A percentile compares a stretch with the other conserved stretches of the same genome.
phyloP scores from a whole-genome alignment of 208 protist species.

The Tritrichomonas musculus region DNA sequence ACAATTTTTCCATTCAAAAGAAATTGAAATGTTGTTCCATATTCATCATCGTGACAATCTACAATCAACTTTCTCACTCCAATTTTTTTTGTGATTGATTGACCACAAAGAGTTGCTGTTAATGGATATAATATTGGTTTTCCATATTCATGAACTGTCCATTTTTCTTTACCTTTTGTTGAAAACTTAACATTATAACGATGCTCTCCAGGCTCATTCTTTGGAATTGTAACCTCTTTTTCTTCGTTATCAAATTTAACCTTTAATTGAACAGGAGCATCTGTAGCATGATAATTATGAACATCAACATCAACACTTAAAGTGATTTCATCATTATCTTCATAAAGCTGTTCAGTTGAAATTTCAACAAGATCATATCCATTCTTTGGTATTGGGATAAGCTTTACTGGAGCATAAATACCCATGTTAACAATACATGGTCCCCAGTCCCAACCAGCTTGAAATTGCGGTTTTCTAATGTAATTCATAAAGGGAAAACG shows the following conservation, averaged over 20 bases:
- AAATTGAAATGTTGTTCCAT: conserved; percentile 49
- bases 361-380: neutral
- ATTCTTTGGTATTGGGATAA: neutral
- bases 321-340: neutral
- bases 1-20: conserved; percentile 52
- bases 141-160: neutral
- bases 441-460: conserved; percentile 44
- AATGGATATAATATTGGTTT: neutral
- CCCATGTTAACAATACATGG: conserved; percentile 25
- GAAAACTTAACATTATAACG: neutral
- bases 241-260: neutral
- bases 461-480: conserved; percentile 33
- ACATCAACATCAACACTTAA: neutral
- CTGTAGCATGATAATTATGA: neutral
- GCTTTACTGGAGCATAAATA: neutral
- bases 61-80: conserved; percentile 25
- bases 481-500: neutral
- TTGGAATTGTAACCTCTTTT: neutral
- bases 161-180: neutral
- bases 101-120: neutral
- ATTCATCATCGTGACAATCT: neutral
- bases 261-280: neutral
- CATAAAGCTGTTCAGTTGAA: neutral
- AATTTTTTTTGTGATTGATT: neutral
- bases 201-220: neutral